Evolutionary conservation across 1,284 basidiomycete species (phyloP).

Genomic region (Phellopilus nigrolimitatus): DNA sequence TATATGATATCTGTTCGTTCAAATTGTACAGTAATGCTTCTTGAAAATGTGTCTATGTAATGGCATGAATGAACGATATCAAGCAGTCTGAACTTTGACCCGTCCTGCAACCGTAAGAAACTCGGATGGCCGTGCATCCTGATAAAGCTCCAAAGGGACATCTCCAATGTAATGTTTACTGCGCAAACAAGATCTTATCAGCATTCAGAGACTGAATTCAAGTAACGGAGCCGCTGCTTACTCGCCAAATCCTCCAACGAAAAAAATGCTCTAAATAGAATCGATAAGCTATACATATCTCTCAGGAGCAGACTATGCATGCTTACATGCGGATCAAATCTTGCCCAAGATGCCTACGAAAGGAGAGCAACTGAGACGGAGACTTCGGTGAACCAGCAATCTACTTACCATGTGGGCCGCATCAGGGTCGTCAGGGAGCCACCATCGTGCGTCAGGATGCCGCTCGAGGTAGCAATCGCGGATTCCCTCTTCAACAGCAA

Average conservation of each 20-base stretch:
- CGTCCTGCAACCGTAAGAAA: neutral
- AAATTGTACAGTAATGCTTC: neutral
- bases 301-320: neutral
- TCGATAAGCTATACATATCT: constrained; percentile 6
- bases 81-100: constrained; percentile 7
- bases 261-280: constrained; percentile 46
- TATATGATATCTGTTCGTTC: neutral
- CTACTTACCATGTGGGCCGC: constrained; percentile 40
- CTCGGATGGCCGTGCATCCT: constrained; percentile 21
- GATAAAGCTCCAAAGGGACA: constrained; percentile 49
- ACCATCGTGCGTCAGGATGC: constrained; percentile 47
- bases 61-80: neutral
- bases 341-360: constrained; percentile 47
- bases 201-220: too few relatives aligned
- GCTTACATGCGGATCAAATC: constrained; percentile 48
- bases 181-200: too few relatives aligned
- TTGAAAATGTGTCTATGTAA: neutral
- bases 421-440: constrained; percentile 44
- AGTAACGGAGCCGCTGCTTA: too few relatives aligned
- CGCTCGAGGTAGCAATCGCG: constrained; percentile 41
- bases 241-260: constrained; percentile 64
- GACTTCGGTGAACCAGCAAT: constrained; percentile 1
- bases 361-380: constrained; percentile 12
- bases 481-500: constrained; percentile 32
- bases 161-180: constrained; percentile 55